phyloP scores from a whole-genome alignment of 2,329 filamentous ascomycete genomes.

The Colletotrichum coccodes region DNA sequence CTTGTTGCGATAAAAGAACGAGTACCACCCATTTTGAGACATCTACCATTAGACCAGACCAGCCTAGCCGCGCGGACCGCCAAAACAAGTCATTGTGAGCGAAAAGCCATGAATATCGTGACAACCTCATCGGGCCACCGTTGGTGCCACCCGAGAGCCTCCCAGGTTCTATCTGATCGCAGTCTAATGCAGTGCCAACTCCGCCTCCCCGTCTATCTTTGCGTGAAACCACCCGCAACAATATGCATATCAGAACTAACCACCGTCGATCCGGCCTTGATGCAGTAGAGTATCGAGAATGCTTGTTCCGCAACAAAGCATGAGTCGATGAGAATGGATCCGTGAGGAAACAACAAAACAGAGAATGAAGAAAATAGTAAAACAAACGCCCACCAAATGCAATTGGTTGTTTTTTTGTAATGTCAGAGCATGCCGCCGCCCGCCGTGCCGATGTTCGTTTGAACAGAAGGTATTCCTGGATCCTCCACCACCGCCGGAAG shows the following conservation, averaged over 20 bases:
- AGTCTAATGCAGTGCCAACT: constrained; percentile 44
- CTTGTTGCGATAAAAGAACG: constrained; percentile 15
- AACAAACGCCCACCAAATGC: constrained; percentile 39
- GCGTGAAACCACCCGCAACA: constrained; percentile 34
- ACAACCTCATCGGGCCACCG: constrained; percentile 34
- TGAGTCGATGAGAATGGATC: constrained; percentile 31
- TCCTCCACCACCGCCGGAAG: constrained; percentile 56
- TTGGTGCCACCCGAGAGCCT: constrained; percentile 32
- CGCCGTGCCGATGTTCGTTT: constrained; percentile 49
- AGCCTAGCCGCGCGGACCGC: constrained; percentile 30
- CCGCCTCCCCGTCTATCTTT: constrained; percentile 39
- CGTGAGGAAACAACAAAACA: constrained; percentile 24
- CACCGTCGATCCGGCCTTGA: constrained; percentile 35
- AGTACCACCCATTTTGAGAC: constrained; percentile 31
- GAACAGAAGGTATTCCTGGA: constrained; percentile 53
- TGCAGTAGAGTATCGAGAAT: constrained; percentile 34
- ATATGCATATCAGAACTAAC: constrained; percentile 36
- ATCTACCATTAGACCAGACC: constrained; percentile 33
- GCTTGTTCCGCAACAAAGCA: constrained; percentile 33
- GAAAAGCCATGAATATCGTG: constrained; percentile 36
- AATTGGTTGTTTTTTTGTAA: constrained; percentile 35
- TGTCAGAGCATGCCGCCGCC: constrained; percentile 45
- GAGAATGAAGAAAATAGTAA: constrained; percentile 15
- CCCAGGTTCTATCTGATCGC: constrained; percentile 40
- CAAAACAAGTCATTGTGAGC: constrained; percentile 33